Percentiles rank a stretch among this genome's conserved stretches.
These are phyloP conservation scores for Rhododendron kiyosumense DNA, from an alignment of 148 eudicot genomes.

Conservation along the genomic window DNA sequence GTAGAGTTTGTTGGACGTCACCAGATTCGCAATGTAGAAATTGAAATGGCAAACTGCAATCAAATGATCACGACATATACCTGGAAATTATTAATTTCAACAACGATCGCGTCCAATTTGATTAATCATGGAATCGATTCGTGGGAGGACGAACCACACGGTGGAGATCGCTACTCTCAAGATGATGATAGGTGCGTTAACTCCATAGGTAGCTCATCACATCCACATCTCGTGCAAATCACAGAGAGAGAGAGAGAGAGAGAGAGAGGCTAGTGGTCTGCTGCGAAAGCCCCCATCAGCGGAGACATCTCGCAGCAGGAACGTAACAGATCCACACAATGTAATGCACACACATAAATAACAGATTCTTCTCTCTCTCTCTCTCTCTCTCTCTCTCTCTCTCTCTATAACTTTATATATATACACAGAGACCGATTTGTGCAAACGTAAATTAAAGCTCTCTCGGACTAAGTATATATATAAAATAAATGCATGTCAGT, in stretches of 20 bases:
- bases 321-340: constrained; percentile 1
- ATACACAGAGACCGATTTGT: neutral
- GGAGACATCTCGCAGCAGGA: constrained; percentile 7
- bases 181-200: neutral
- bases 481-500: too few species aligned
- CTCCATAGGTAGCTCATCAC: neutral
- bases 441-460: neutral
- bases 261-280: neutral
- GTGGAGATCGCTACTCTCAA: neutral
- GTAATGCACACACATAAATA: neutral
- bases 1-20: neutral
- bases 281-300: neutral
- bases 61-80: neutral
- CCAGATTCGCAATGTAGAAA: neutral
- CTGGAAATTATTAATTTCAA: neutral
- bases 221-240: neutral
- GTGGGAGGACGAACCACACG: neutral
- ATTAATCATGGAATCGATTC: neutral
- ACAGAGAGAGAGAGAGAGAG: neutral
- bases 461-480: neutral
- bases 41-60: neutral
- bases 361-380: neutral
- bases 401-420: neutral
- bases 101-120: neutral
- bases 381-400: neutral